These are phyloP conservation scores for Chrysosporium keratinophilum DNA, from an alignment of 2,329 filamentous ascomycete species.

Conservation along the genomic window DNA sequence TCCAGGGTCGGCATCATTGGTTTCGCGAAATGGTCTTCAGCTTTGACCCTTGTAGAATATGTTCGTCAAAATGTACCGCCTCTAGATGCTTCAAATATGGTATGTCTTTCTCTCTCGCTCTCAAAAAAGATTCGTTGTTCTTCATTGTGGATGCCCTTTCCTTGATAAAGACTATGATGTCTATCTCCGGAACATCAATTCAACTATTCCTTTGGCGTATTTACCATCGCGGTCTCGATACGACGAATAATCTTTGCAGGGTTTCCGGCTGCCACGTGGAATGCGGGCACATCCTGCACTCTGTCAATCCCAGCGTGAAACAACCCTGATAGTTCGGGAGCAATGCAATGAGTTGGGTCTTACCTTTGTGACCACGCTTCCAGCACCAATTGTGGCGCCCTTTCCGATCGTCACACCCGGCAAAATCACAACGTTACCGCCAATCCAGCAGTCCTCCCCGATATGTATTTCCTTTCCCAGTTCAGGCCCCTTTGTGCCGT, in stretches of 20 bases:
- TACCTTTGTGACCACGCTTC: slow-evolving; percentile 70
- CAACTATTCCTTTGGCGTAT: slow-evolving; percentile 10
- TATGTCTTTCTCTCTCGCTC: neutral
- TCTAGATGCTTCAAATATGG: neutral
- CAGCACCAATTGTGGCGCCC: slow-evolving; percentile 65
- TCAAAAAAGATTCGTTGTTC: neutral
- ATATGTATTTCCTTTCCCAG: slow-evolving; percentile 61
- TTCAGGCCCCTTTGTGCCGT: slow-evolving; percentile 67
- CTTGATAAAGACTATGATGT: neutral
- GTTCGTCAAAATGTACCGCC: slow-evolving; percentile 5
- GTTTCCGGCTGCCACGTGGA: slow-evolving; percentile 35
- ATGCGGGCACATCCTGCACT: slow-evolving; percentile 33
- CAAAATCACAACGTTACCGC: slow-evolving; percentile 59
- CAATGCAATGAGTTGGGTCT: neutral
- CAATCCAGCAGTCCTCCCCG: slow-evolving; percentile 73
- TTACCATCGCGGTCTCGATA: slow-evolving; percentile 30
- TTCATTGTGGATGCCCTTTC: neutral
- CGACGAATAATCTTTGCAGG: slow-evolving; percentile 32
- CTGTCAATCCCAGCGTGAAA: slow-evolving; percentile 5
- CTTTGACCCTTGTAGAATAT: slow-evolving; percentile 12
- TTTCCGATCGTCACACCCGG: slow-evolving; percentile 69
- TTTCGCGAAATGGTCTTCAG: neutral
- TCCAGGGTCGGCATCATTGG: slow-evolving; percentile 11
- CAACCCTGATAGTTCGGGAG: too few relatives aligned
- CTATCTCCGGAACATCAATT: neutral